phyloP scores from a whole-genome alignment of 148 eudicot genomes.

The Cornus suecica region DNA sequence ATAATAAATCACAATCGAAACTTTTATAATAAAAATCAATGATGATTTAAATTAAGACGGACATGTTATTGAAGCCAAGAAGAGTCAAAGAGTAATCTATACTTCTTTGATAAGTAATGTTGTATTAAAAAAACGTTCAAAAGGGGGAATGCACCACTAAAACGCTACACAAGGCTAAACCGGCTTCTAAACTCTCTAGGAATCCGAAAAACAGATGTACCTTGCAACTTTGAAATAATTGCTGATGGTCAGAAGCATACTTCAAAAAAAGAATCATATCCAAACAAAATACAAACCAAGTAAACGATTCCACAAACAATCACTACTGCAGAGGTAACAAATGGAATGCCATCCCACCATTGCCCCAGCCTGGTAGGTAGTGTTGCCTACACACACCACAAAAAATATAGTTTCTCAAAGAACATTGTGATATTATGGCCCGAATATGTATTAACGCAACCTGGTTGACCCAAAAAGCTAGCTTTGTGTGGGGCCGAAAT shows the following conservation, averaged over 20 bases:
- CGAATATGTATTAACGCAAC: too few relatives aligned
- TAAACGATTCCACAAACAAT: slow-evolving; percentile 71
- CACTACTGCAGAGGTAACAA: slow-evolving; percentile 81
- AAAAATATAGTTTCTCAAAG: slow-evolving; percentile 4
- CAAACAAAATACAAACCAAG: slow-evolving; percentile 80
- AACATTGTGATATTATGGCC: background rate
- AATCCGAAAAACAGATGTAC: slow-evolving; percentile 41
- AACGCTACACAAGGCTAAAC: too few relatives aligned
- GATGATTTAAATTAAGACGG: too few relatives aligned
- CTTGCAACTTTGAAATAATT: slow-evolving; percentile 79
- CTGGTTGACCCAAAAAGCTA: background rate
- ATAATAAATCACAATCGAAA: too few relatives aligned
- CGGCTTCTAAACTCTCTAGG: too few relatives aligned
- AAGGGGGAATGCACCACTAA: too few relatives aligned
- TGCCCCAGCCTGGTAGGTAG: slow-evolving; percentile 67
- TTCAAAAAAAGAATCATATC: slow-evolving; percentile 84
- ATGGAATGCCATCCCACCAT: slow-evolving; percentile 99
- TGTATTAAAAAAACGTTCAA: too few relatives aligned
- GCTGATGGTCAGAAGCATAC: slow-evolving; percentile 86
- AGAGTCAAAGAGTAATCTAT: too few relatives aligned
- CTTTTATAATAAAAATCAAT: too few relatives aligned
- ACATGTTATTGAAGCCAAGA: too few relatives aligned
- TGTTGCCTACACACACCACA: slow-evolving; percentile 52
- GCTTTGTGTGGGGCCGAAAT: background rate
- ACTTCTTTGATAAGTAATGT: too few relatives aligned